Base-by-base conservation (phyloP, 2,329 filamentous ascomycete species). In the Coniochaeta prunicola region DNA sequence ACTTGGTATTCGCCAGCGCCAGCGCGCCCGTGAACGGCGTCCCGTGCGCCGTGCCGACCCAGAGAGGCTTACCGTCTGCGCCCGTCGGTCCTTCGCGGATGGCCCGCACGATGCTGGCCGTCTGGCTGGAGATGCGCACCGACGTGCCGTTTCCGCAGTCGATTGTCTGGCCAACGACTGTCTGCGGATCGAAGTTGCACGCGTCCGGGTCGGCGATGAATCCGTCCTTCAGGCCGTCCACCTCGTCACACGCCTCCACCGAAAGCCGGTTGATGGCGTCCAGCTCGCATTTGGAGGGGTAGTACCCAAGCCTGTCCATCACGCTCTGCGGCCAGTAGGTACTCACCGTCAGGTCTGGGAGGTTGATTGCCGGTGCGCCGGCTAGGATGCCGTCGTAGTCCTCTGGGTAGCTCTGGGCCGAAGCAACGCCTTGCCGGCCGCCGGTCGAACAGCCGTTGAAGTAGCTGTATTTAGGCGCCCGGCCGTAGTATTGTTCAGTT, bases 371-470 rank as follows among this genome's bases (percentile, higher is more conserved):
- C 60, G 66, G 65, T 56, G 17, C 53, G 15, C 74, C 75, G 15
- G 76, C 77, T 2, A 80, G 63, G 13, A 79, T 73, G n/a, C 78
- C 78, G 59, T 80, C 76, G 57, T 80, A 79, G 56, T 79, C 77
- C 10, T 79, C 72, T 0, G 78, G 78, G 60, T 73, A 79, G 31
- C 70, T 63, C 61, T 80, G 73, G 3, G 76, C 71, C 36, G 75
- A 71, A 54, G 75, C 76, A 13, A 80, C 65, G 26, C 78, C 79
- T 67, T 82, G 77, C 3, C 78, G 68, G 3, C 79, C 79, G 26
- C 79, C 79, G 0, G 77, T 80, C 2, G 76, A 79, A 64, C 79
- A 81, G 31, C 79, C 79, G 21, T 72, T 67, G 62, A 75, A 80
- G 64, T 79, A 80, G 21, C 70, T 75, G 64, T 75, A 77, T 1